A percentile compares a stretch with the other conserved stretches of the same genome.
These are phyloP conservation scores for Setaria viridis DNA, from an alignment of 202 grass and related monocot species.

Conservation along the genomic window DNA sequence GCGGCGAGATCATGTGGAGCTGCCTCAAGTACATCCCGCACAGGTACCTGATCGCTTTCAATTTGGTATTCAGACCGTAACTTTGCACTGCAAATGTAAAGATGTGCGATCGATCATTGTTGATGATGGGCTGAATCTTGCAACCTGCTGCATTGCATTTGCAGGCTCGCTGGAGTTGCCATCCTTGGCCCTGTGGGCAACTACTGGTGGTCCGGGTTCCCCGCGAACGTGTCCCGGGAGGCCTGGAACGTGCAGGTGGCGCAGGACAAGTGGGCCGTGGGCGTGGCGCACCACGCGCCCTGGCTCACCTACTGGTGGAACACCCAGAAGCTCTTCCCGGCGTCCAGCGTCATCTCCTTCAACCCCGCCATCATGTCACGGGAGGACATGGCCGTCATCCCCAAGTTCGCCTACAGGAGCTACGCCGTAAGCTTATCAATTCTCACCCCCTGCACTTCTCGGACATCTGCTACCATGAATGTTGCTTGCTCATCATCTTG, in stretches of 20 bases:
- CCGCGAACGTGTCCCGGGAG: constrained; percentile 63
- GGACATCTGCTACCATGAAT: too few species aligned
- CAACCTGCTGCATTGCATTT: neutral
- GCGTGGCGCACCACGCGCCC: constrained; percentile 77
- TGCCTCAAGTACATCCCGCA: constrained; percentile 86
- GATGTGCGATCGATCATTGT: too few species aligned
- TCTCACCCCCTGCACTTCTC: too few species aligned
- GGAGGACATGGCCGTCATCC: constrained; percentile 51
- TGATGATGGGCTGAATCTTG: neutral
- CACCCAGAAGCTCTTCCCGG: constrained; percentile 79
- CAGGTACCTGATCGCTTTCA: constrained; percentile 36
- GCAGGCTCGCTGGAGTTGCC: constrained; percentile 76
- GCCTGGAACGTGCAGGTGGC: constrained; percentile 73
- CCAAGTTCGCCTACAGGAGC: constrained; percentile 34
- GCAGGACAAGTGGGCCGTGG: constrained; percentile 82
- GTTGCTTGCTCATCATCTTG: neutral
- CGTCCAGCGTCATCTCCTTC: constrained; percentile 70
- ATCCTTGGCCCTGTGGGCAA: constrained; percentile 78
- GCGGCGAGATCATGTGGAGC: constrained; percentile 84
- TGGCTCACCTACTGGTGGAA: constrained; percentile 97
- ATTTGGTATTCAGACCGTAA: neutral
- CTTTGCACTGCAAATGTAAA: too few species aligned
- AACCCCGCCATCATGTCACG: constrained; percentile 41
- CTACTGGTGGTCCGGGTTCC: constrained; percentile 93
- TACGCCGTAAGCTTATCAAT: constrained; percentile 18